Evolutionary conservation across 2,329 filamentous ascomycete species (phyloP).

Genomic region (Lecanicillium sp.): DNA sequence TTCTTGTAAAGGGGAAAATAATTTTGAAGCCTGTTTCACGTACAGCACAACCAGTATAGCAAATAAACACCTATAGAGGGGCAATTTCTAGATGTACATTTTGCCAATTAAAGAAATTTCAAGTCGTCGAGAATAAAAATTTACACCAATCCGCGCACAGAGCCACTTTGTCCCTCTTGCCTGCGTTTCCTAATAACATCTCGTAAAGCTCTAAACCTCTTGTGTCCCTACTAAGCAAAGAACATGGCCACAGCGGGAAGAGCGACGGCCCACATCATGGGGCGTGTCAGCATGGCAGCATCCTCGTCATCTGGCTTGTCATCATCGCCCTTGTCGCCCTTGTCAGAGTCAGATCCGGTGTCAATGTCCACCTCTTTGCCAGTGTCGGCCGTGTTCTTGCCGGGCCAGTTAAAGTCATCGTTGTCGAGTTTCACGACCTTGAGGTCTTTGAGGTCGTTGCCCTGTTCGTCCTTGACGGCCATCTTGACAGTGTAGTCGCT

Average conservation of each 20-base stretch:
- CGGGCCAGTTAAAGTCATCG: constrained; percentile 36
- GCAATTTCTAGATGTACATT: no score
- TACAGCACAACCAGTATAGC: no score
- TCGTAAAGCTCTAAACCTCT: background rate
- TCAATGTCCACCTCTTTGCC: constrained; percentile 17
- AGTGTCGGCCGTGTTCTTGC: constrained; percentile 31
- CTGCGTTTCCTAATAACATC: no score
- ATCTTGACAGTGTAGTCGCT: constrained; percentile 50
- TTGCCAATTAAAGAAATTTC: no score
- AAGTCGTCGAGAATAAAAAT: no score
- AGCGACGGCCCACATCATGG: constrained; percentile 23
- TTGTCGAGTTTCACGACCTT: constrained; percentile 37
- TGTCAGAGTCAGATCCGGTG: constrained; percentile 13
- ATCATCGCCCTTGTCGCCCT: constrained; percentile 5
- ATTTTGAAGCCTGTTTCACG: no score
- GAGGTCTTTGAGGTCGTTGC: constrained; percentile 33
- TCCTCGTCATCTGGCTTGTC: constrained; percentile 15
- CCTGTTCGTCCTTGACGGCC: constrained; percentile 30
- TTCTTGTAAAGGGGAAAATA: no score
- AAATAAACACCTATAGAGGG: no score
- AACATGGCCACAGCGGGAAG: constrained; percentile 26
- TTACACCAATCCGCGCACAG: no score
- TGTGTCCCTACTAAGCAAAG: constrained; percentile 18
- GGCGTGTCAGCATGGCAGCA: constrained; percentile 20
- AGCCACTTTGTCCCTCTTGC: no score